Evolutionary conservation across 2,329 filamentous ascomycete genomes (phyloP).

Genomic region (Alternaria arborescens): DNA sequence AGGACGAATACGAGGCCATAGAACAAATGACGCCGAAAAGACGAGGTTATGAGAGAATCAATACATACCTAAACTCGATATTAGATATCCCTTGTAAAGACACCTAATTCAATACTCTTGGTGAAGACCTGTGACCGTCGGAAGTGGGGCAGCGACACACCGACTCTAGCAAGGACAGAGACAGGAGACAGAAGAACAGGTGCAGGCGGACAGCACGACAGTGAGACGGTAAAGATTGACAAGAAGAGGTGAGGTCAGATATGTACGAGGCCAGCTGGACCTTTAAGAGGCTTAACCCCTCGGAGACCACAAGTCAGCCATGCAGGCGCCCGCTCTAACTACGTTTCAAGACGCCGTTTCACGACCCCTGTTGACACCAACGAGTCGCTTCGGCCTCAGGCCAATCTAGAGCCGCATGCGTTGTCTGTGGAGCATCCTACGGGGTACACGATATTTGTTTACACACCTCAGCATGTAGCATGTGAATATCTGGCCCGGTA

Average conservation of each 20-base stretch:
- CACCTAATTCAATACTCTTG: neutral
- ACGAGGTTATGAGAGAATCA: neutral
- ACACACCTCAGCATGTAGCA: neutral
- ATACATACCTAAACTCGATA: conserved; percentile 11
- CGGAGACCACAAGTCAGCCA: conserved; percentile 37
- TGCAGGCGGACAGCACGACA: conserved; percentile 11
- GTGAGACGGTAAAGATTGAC: conserved; percentile 15
- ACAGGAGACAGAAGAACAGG: conserved; percentile 8
- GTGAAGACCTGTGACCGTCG: neutral
- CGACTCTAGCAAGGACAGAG: conserved; percentile 8
- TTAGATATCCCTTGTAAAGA: neutral
- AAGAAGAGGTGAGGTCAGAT: conserved; percentile 31
- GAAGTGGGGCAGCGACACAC: conserved; percentile 15
- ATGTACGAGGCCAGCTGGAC: conserved; percentile 29
- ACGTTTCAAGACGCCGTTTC: conserved; percentile 50
- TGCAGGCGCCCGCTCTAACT: conserved; percentile 44
- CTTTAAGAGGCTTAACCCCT: conserved; percentile 28
- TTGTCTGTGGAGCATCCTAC: neutral
- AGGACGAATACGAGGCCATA: neutral
- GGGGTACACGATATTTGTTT: neutral
- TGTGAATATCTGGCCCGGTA: neutral
- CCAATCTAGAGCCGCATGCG: conserved; percentile 13
- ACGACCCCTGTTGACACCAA: conserved; percentile 47
- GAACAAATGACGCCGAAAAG: neutral
- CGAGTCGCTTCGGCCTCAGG: conserved; percentile 34